phyloP scores from a whole-genome alignment of 2,329 filamentous ascomycete genomes.

The Ophiostoma sp. region DNA sequence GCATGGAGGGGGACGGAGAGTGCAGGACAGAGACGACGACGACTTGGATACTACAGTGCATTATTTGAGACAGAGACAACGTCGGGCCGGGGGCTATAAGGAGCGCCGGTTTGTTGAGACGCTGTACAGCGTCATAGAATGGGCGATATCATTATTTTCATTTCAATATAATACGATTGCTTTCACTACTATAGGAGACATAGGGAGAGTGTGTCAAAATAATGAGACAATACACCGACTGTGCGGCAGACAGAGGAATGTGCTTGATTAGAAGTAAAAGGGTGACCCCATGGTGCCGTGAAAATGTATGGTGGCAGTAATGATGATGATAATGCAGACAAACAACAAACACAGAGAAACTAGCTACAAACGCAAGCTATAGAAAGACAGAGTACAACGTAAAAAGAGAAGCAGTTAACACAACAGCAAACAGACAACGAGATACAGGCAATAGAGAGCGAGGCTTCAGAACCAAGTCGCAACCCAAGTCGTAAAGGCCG shows the following conservation, averaged over 20 bases:
- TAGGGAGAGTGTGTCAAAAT: background rate
- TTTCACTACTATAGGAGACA: background rate
- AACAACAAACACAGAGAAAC: background rate
- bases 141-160: background rate
- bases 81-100: too few species aligned
- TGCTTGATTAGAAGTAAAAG: constrained; percentile 1
- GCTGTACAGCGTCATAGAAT: background rate
- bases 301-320: background rate
- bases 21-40: background rate
- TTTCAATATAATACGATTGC: background rate
- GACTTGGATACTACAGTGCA: background rate
- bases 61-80: background rate
- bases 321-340: background rate
- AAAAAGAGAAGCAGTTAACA: background rate
- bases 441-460: background rate
- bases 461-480: too few species aligned
- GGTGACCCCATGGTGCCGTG: background rate
- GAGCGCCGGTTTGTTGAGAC: background rate
- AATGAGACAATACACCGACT: background rate
- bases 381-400: background rate
- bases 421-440: background rate
- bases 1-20: background rate
- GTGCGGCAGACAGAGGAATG: constrained; percentile 5
- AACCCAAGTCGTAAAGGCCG: too few species aligned
- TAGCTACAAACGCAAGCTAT: background rate